Evolutionary conservation across 2,329 filamentous ascomycete genomes (phyloP), one percentile per base, ranked within the genome.

Genomic region (Macrophomina tecta): DNA sequence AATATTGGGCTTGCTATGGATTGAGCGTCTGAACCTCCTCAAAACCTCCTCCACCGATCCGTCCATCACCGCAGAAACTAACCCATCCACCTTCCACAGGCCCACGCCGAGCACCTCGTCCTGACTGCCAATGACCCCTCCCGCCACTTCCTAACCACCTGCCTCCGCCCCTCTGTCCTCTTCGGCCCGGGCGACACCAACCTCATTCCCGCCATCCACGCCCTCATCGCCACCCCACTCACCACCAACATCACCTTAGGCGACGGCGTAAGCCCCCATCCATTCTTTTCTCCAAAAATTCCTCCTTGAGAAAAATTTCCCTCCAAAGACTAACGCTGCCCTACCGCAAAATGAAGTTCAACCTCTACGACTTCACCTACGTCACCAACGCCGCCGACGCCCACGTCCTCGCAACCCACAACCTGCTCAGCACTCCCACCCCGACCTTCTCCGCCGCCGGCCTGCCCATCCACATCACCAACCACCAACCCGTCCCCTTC

Each of bases 151-250:
- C 83, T 92, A 9, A 55, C 65, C 28, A 53, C 42, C 40, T 38
- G 18, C 16, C 65, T 67, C 46, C 91, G 95, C 16, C 92, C 94
- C 6, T 91, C 93, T 12, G 92, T 92, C 71, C 96, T 98, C 78
- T 92, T 97, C 75, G 94, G 94, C 73, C 92, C 95, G 75, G 92
- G 92, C 73, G 95, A 99, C 81, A 87, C 88, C 64, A 90, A 93
- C 75, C 80, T 90, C 14, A 87, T 94, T 40, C 87, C 89, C 69
- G 88, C 90, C 72, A 86, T 97, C 69, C 83, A 97, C 73, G 86
- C 89, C 69, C 68, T 84, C 87, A 36, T 23, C 9, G 30, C 42
- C 42, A 14, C 38, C 28, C 16, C 12, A 12, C 9, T 12, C 11
- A 32, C 51, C 38, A 65, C 45, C 42, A 87, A 86, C 69, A 88